A percentile compares a stretch with the other conserved stretches of the same genome.
These are phyloP conservation scores for Cubamyces lactineus DNA, from an alignment of 768 basidiomycete species.

Conservation along the genomic window DNA sequence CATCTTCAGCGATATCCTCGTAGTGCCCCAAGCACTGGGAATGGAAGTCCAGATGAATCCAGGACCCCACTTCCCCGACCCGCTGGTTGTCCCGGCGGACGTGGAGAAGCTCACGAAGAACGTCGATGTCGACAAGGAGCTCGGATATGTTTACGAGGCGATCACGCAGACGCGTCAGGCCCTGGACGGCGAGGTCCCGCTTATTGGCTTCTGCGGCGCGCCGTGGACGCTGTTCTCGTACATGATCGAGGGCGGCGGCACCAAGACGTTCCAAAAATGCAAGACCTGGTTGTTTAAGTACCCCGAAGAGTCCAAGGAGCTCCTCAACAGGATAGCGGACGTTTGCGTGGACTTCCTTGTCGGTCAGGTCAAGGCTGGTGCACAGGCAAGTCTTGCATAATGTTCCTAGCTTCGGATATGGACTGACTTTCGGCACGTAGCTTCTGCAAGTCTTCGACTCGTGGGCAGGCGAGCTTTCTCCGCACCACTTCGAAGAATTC, in stretches of 20 bases:
- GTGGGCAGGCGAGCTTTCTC: conserved; percentile 91
- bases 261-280: conserved; percentile 85
- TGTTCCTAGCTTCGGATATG: no score
- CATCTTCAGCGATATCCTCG: conserved; percentile 98
- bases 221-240: conserved; percentile 99
- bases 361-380: conserved; percentile 92
- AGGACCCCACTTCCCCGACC: conserved; percentile 85
- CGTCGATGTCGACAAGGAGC: conserved; percentile 81
- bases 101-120: conserved; percentile 57
- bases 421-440: conserved; percentile 44
- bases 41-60: conserved; percentile 96
- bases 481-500: conserved; percentile 82
- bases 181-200: conserved; percentile 85
- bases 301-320: conserved; percentile 78
- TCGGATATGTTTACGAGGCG: conserved; percentile 92
- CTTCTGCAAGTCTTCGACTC: conserved; percentile 97
- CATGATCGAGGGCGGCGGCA: conserved; percentile 97
- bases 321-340: conserved; percentile 81
- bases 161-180: conserved; percentile 82
- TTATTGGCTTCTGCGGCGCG: conserved; percentile 97
- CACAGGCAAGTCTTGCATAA: conserved; percentile 90
- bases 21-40: conserved; percentile 97
- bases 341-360: conserved; percentile 90
- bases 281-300: conserved; percentile 96
- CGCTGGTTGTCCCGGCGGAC: conserved; percentile 79